phyloP scores from a whole-genome alignment of 306 rosid genomes.

The Begonia fuchsioides region DNA sequence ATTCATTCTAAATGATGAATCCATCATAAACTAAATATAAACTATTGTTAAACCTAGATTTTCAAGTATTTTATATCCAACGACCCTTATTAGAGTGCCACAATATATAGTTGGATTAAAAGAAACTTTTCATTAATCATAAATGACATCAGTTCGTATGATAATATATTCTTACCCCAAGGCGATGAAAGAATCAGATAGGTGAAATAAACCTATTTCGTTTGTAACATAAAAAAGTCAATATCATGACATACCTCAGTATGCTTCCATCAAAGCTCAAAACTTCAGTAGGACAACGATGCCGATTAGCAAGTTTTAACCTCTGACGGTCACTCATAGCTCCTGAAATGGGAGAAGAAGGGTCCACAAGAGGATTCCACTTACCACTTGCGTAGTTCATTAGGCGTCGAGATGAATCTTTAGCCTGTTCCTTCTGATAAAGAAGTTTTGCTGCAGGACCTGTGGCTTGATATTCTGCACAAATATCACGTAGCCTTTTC shows the following conservation, averaged over 20 bases:
- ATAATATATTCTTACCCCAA: too few relatives aligned
- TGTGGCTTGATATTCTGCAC: constrained; percentile 71
- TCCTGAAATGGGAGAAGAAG: constrained; percentile 86
- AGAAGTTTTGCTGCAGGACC: constrained; percentile 81
- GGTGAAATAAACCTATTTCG: neutral
- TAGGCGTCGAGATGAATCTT: constrained; percentile 42
- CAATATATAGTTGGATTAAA: too few relatives aligned
- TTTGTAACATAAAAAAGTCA: constrained; percentile 1
- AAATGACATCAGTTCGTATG: too few relatives aligned
- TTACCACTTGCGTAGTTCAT: constrained; percentile 75
- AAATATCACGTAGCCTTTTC: constrained; percentile 66
- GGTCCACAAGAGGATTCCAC: constrained; percentile 71
- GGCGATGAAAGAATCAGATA: neutral
- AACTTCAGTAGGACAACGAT: constrained; percentile 55
- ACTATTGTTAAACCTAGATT: too few relatives aligned
- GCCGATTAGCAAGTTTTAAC: constrained; percentile 62
- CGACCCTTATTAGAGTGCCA: too few relatives aligned
- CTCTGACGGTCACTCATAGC: constrained; percentile 47
- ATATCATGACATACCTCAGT: constrained; percentile 52
- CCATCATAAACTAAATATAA: too few relatives aligned
- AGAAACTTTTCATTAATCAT: too few relatives aligned
- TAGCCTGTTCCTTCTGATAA: constrained; percentile 62
- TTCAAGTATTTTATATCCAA: too few relatives aligned
- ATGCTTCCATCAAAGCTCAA: constrained; percentile 85
- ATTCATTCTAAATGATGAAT: too few relatives aligned